These are phyloP conservation scores for Acacia acuminata DNA, from an alignment of 306 rosid species.

Conservation along the genomic window DNA sequence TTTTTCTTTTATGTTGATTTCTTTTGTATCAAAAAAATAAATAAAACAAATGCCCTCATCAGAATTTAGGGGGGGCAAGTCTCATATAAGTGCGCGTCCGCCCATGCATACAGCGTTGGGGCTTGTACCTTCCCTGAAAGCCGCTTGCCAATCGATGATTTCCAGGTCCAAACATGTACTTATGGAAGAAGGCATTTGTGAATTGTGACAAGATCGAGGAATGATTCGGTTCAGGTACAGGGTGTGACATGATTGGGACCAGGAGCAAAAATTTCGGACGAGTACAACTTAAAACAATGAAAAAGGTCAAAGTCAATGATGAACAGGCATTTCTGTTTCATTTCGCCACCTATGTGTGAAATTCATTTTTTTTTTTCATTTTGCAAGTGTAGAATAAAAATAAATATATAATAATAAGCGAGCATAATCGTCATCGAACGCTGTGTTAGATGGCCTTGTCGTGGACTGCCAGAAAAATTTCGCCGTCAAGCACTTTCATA, in stretches of 20 bases:
- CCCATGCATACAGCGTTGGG: not conserved
- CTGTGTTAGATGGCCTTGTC: slow-evolving; percentile 6
- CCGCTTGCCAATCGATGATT: slow-evolving; percentile 40
- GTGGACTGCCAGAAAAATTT: slow-evolving; percentile 13
- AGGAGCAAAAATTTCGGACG: slow-evolving; percentile 22
- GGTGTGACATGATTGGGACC: not conserved
- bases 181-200: slow-evolving; percentile 29
- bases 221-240: not conserved
- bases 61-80: too few species aligned
- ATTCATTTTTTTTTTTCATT: not conserved
- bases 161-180: slow-evolving; percentile 42
- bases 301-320: slow-evolving; percentile 6
- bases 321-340: not conserved
- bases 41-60: too few species aligned
- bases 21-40: too few species aligned
- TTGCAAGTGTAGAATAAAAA: not conserved
- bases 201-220: slow-evolving; percentile 6
- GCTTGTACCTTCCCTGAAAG: slow-evolving; percentile 52
- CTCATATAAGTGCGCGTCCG: too few species aligned
- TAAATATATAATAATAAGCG: not conserved
- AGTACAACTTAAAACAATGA: slow-evolving; percentile 9
- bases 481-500: too few species aligned
- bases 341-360: slow-evolving; percentile 10
- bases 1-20: too few species aligned
- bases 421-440: too few species aligned